Percentiles rank a stretch among this genome's conserved stretches.
Evolutionary conservation across 306 rosid species (phyloP).

Genomic region (Cicer cuneatum): DNA sequence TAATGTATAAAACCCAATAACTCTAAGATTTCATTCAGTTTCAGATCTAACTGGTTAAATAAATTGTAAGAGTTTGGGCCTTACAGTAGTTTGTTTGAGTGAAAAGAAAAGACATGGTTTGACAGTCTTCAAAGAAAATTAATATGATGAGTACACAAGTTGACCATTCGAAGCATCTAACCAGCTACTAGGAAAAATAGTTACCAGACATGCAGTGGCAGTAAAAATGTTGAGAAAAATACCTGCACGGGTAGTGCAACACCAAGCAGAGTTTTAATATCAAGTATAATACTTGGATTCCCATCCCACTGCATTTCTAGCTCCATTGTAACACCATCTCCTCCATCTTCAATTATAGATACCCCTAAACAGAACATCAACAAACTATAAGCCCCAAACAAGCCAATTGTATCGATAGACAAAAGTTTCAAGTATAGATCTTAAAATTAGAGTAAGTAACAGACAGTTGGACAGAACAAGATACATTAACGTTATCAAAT

Average conservation of each 20-base stretch:
- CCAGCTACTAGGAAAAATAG: slow-evolving; percentile 29
- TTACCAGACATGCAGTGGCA: neutral
- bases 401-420: slow-evolving; percentile 5
- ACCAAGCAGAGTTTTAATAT: slow-evolving; percentile 82
- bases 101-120: slow-evolving; percentile 30
- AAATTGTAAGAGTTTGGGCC: slow-evolving; percentile 1
- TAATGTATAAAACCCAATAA: slow-evolving; percentile 16
- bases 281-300: slow-evolving; percentile 88
- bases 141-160: neutral
- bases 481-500: slow-evolving; percentile 9
- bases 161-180: slow-evolving; percentile 20
- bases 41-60: neutral
- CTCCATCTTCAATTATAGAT: slow-evolving; percentile 76
- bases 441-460: slow-evolving; percentile 3
- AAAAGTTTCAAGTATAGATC: slow-evolving; percentile 18
- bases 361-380: slow-evolving; percentile 62
- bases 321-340: slow-evolving; percentile 81
- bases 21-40: slow-evolving; percentile 30
- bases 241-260: slow-evolving; percentile 93
- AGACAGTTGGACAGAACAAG: slow-evolving; percentile 6
- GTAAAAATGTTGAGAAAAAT: slow-evolving; percentile 29
- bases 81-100: slow-evolving; percentile 37
- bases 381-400: slow-evolving; percentile 46
- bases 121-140: slow-evolving; percentile 5
- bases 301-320: slow-evolving; percentile 99